Base-by-base conservation (phyloP, 331 rosid species). In the Pyrus hybrid region DNA sequence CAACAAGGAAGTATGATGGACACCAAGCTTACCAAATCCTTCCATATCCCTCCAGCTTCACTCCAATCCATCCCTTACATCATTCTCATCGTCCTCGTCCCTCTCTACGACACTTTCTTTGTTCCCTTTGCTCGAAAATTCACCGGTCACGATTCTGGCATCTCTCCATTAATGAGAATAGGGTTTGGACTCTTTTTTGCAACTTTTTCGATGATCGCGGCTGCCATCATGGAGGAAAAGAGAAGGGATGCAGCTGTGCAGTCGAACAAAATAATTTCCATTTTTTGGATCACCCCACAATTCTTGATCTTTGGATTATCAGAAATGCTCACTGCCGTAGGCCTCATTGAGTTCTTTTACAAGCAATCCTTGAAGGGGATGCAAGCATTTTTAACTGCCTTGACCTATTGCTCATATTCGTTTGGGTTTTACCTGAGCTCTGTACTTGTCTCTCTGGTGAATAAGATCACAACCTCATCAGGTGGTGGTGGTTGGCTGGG, bases 251-350 rank as follows among this genome's bases (percentile, higher is more conserved):
- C 88, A 7, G 88, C 89, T 3, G 37, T 88, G 2, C 67, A 83
- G 57, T 83, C 28, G 2, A 67, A 77, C 78, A 23, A 80, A 37
- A 88, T 76, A 2, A 5, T 93, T 26, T 90, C 98, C 29, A 90
- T 93, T 33, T 93, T 93, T 30, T 93, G 98, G 98, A 93, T 93
- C 66, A 82, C 98, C 2, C 98, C 98, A 17, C 98, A 93, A 35
- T 93, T 87, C 85, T 80, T 93, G 22, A 93, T 93, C 62, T 93
- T 93, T 70, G 98, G 98, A 6, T 20, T 93, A 18, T 90, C 98
- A 5, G 98, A 93, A 79, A 93, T 93, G 98, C 79, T 93, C 26
- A 93, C 98, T 3, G 98, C 97, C 0, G 88, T 93, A 22, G 98
- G 98, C 6, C 92, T 93, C 23, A 77, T 93, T 51, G 98, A 93